Evolutionary conservation across 805 yeast genomes (phyloP), one percentile per base, ranked within the genome.

Genomic region (Candida yuanshanica): DNA sequence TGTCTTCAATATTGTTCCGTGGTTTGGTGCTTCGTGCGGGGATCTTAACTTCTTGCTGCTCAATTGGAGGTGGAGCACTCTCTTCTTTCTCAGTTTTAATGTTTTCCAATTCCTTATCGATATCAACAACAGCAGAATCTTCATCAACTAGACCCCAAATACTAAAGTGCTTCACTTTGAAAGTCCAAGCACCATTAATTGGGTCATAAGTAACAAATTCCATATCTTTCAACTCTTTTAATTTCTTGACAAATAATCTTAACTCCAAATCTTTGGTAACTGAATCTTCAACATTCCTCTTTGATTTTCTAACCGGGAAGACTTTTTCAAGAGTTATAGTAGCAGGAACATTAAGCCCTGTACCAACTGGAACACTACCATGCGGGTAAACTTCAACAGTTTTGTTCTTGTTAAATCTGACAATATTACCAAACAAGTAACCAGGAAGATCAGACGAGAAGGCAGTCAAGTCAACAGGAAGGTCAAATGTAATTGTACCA

Each of bases 81-180:
- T n/a, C n/a, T n/a, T n/a, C n/a, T n/a, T n/a, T n/a, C n/a, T 29
- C 39, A 35, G 12, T 34, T n/a, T 35, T 20, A 37, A 11, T 35
- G 11, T 43, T 41, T 14, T 43, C 48, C 39, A 57, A 4, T 27
- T 27, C 58, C 18, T 70, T 62, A 20, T 71, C 73, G 10, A 66
- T 70, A 48, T 79, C 88, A 33, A 76, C 69, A 29, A 73, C 75
- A 12, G 68, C 80, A 32, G 72, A 78, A 18, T 72, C 79, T 20
- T 81, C 87, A 48, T 80, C 84, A 14, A 82, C 72, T 29, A 93
- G 63, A 7, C 98, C 98, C 96, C 97, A 93, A 6, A 85, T 77
- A 65, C 96, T 88, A 55, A 93, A 93, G 65, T 93, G 99, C 50
- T 83, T 79, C 8, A 90, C 96, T 51, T 70, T 75, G 62, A 87